A percentile compares a stretch with the other conserved stretches of the same genome.
Conservation (phyloP, 306 rosid species). For the Albizia julibrissin region DNA sequence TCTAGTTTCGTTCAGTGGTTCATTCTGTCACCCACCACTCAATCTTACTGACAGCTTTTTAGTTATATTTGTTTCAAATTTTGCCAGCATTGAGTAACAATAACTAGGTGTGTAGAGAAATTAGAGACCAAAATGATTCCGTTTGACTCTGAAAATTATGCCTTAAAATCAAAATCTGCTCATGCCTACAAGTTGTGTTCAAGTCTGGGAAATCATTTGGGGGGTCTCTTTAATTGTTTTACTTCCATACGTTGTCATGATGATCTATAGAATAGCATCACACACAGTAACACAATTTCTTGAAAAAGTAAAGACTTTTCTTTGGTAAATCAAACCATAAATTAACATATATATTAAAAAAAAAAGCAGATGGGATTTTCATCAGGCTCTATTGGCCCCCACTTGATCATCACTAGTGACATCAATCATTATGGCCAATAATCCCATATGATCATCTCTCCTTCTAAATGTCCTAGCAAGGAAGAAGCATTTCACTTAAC, state of each 20-base stretch:
- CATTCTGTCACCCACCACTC: constrained; percentile 15
- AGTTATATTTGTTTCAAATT: constrained; percentile 14
- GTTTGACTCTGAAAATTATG: constrained; percentile 17
- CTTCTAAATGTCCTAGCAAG: constrained; percentile 44
- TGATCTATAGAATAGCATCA: not conserved
- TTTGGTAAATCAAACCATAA: constrained; percentile 56
- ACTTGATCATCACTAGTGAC: constrained; percentile 37
- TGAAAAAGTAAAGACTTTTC: not conserved
- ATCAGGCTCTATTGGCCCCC: constrained; percentile 47
- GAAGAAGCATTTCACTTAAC: constrained; percentile 41
- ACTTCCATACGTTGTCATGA: constrained; percentile 15
- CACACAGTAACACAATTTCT: not conserved
- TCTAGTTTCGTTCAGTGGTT: constrained; percentile 1
- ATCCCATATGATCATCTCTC: constrained; percentile 42
- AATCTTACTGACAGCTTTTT: not conserved
- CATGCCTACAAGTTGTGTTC: constrained; percentile 23
- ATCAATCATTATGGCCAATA: constrained; percentile 51
- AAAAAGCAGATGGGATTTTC: constrained; percentile 42
- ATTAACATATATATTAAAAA: constrained; percentile 45
- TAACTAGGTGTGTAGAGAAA: not conserved
- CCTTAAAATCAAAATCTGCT: constrained; percentile 8
- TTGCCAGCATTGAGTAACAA: constrained; percentile 4
- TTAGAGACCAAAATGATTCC: constrained; percentile 30
- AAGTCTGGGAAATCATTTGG: constrained; percentile 8
- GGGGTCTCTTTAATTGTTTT: constrained; percentile 18